Evolutionary conservation across 768 basidiomycete species (phyloP).

Genomic region (Tulasnella sp.): DNA sequence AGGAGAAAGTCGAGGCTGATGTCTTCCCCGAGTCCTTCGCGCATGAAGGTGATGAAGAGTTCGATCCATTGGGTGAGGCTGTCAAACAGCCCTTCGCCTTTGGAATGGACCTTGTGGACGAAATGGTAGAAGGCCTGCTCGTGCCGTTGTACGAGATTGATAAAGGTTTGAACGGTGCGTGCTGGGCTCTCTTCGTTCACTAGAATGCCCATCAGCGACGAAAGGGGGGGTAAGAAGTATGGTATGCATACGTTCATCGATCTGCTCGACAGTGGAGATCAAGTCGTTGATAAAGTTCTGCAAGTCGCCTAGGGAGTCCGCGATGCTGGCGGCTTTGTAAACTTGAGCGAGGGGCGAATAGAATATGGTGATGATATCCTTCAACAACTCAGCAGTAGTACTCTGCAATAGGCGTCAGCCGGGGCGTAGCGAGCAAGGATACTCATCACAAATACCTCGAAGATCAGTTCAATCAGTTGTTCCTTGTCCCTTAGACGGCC

Average conservation of each 20-base stretch:
- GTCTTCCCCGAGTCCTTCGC: slow-evolving; percentile 66
- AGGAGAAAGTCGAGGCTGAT: slow-evolving; percentile 82
- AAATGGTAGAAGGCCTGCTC: slow-evolving; percentile 94
- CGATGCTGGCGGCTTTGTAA: slow-evolving; percentile 93
- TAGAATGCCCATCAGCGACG: slow-evolving; percentile 24
- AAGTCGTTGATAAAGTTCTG: slow-evolving; percentile 93
- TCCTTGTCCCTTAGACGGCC: slow-evolving; percentile 76
- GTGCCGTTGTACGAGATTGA: slow-evolving; percentile 85
- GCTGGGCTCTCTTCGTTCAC: slow-evolving; percentile 76
- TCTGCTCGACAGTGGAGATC: slow-evolving; percentile 82
- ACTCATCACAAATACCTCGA: slow-evolving; percentile 50
- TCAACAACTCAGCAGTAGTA: slow-evolving; percentile 84
- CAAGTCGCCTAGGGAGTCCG: slow-evolving; percentile 80
- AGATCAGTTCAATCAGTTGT: slow-evolving; percentile 82
- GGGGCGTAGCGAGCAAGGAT: background rate
- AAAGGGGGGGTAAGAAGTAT: background rate
- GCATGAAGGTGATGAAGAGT: slow-evolving; percentile 77
- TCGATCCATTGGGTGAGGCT: slow-evolving; percentile 95
- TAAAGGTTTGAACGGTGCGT: slow-evolving; percentile 81
- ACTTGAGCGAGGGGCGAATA: slow-evolving; percentile 94
- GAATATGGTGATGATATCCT: slow-evolving; percentile 98
- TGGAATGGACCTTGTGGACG: slow-evolving; percentile 96
- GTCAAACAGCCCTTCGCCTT: slow-evolving; percentile 88
- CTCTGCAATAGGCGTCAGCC: slow-evolving; percentile 41
- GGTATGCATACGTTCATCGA: slow-evolving; percentile 49